Evolutionary conservation across 257 asterid genomes (phyloP), one percentile per base, ranked within the genome.

Genomic region (Eucommia ulmoides): DNA sequence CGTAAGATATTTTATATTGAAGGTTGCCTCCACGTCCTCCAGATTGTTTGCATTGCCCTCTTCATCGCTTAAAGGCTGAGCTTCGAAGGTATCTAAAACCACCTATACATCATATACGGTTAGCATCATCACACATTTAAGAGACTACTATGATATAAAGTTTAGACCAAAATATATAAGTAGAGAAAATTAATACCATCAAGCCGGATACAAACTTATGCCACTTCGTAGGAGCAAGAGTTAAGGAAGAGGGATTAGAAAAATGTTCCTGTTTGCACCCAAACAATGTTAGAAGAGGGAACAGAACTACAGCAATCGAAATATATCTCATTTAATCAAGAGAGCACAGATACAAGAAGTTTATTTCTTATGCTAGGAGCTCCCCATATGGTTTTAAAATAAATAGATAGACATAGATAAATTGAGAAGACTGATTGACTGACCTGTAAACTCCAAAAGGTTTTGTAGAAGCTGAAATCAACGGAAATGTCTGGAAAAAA

Each of bases 371-470:
- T n/a, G n/a, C n/a, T n/a, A n/a, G n/a, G n/a, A n/a, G n/a, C n/a
- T n/a, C n/a, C n/a, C n/a, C n/a, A n/a, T n/a, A n/a, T n/a, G n/a
- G n/a, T n/a, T n/a, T n/a, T n/a, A n/a, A n/a, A n/a, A n/a, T n/a
- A n/a, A n/a, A n/a, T n/a, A n/a, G n/a, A n/a, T n/a, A n/a, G n/a
- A n/a, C n/a, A n/a, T n/a, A n/a, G n/a, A n/a, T n/a, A n/a, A n/a
- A n/a, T n/a, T n/a, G 12, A 29, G 15, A 42, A 15, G 48, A 16
- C n/a, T 42, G 19, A 42, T 42, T n/a, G 17, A 76, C 93, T 61
- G 45, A 82, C 98, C 98, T 89, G 98, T 65, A 89, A 77, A 73
- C 93, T 79, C 98, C 98, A 89, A 66, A 89, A 82, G 74, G 96
- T 89, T 68, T 79, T 89, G 74, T 89, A 89, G 59, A 89, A 89